Evolutionary conservation across 352 stramenopile species (phyloP).

Genomic region (Globisporangium emineosum): DNA sequence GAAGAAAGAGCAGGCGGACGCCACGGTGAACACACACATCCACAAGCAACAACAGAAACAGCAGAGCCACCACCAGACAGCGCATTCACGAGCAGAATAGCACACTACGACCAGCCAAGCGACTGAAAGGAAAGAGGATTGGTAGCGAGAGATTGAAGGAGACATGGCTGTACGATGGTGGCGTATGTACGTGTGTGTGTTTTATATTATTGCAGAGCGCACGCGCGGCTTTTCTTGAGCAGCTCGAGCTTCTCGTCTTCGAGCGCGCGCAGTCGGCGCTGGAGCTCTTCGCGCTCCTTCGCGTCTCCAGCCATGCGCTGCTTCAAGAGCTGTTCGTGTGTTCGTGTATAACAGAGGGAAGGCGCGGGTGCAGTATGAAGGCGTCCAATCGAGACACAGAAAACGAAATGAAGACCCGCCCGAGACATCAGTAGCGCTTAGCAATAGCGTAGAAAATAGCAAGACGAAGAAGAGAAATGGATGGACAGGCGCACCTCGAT

Average conservation of each 20-base stretch:
- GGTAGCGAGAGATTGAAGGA: neutral
- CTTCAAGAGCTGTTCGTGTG: constrained; percentile 36
- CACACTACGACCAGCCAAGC: neutral
- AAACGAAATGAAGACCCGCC: neutral
- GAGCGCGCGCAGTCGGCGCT: constrained; percentile 39
- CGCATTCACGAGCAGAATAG: constrained; percentile 6
- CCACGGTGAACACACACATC: constrained; percentile 1
- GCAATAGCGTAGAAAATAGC: neutral
- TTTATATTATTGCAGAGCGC: constrained; percentile 38
- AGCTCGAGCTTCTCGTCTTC: constrained; percentile 61
- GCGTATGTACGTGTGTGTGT: neutral
- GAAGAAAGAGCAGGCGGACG: constrained; percentile 28
- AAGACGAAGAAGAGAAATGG: neutral
- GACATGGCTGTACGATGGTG: neutral
- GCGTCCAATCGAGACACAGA: neutral
- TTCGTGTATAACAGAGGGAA: neutral
- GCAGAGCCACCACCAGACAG: neutral
- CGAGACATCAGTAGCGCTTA: neutral
- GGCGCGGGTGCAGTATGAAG: too few relatives aligned
- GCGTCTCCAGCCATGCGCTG: constrained; percentile 40
- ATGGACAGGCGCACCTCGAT: constrained; percentile 33
- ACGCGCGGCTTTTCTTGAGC: constrained; percentile 54
- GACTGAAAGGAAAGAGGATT: neutral
- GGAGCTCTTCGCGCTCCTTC: constrained; percentile 55
- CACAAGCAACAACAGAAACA: neutral